A percentile compares a stretch with the other conserved stretches of the same genome.
These are phyloP conservation scores for Iris pallida DNA, from an alignment of 116 monocot genomes.

Conservation along the genomic window DNA sequence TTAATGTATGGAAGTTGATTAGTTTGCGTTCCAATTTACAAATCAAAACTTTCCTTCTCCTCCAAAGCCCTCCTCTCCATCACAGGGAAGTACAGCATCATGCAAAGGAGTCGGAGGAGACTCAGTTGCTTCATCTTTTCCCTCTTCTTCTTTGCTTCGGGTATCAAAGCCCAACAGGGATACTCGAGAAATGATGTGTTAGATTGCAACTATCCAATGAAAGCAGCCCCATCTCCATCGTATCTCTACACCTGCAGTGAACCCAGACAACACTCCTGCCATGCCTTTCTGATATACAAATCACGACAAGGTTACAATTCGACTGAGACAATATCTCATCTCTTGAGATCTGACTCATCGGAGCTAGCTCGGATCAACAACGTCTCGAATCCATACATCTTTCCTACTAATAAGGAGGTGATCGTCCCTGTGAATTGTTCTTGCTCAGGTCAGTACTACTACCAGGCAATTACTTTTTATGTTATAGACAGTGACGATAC, in stretches of 20 bases:
- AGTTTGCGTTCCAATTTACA: too few species aligned
- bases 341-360: background rate
- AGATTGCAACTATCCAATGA: constrained; percentile 5
- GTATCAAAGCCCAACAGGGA: constrained; percentile 19
- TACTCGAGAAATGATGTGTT: constrained; percentile 13
- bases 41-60: too few species aligned
- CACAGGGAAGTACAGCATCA: too few species aligned
- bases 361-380: constrained; percentile 17
- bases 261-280: constrained; percentile 9
- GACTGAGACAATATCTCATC: constrained; percentile 12
- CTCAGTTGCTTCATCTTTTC: constrained; percentile 8
- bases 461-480: constrained; percentile 23
- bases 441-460: constrained; percentile 30
- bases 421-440: constrained; percentile 27
- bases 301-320: constrained; percentile 13
- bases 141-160: constrained; percentile 3
- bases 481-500: constrained; percentile 4
- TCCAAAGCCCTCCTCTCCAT: too few species aligned
- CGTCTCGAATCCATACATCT: constrained; percentile 1
- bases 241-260: constrained; percentile 31
- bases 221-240: constrained; percentile 16
- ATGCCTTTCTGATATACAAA: constrained; percentile 14
- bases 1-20: too few species aligned
- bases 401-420: constrained; percentile 14
- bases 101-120: too few species aligned